Percentiles rank a stretch among this genome's conserved stretches.
These are phyloP conservation scores for Neurospora terricola DNA, from an alignment of 495 filamentous ascomycete genomes.

Conservation along the genomic window DNA sequence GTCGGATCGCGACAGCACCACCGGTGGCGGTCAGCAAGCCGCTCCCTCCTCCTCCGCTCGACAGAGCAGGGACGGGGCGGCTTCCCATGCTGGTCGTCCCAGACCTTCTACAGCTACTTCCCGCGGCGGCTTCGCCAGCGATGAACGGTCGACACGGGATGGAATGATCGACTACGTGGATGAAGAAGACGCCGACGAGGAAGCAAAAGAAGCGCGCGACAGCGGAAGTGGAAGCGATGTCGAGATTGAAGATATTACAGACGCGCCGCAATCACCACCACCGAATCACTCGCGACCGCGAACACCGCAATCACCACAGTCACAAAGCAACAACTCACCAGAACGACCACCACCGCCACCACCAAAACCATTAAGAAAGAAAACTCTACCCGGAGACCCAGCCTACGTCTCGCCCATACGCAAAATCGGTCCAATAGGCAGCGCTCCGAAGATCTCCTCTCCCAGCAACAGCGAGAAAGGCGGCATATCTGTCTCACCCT, in stretches of 20 bases:
- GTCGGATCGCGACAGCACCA: not conserved
- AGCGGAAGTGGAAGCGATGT: not conserved
- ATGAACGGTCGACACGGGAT: not conserved
- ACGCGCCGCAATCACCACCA: not conserved
- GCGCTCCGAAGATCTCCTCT: constrained; percentile 10
- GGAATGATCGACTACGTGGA: not conserved
- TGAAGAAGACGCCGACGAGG: not conserved
- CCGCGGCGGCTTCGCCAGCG: not conserved
- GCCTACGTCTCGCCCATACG: constrained; percentile 25
- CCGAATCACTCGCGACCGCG: not conserved
- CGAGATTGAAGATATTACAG: not conserved
- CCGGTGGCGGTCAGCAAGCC: not conserved
- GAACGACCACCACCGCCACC: not conserved
- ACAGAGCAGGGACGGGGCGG: not conserved
- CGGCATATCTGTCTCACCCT: constrained; percentile 8
- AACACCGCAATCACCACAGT: not conserved
- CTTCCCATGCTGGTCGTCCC: not conserved
- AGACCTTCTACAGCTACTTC: not conserved
- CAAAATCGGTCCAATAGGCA: constrained; percentile 13
- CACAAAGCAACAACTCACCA: not conserved
- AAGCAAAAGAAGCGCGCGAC: not conserved
- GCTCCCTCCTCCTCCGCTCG: not conserved
- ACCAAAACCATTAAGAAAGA: constrained; percentile 3
- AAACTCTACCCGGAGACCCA: constrained; percentile 1
- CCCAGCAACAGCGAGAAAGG: not conserved